Conservation (phyloP, 75 land plant species). For the Pseudotsuga menziesii region DNA sequence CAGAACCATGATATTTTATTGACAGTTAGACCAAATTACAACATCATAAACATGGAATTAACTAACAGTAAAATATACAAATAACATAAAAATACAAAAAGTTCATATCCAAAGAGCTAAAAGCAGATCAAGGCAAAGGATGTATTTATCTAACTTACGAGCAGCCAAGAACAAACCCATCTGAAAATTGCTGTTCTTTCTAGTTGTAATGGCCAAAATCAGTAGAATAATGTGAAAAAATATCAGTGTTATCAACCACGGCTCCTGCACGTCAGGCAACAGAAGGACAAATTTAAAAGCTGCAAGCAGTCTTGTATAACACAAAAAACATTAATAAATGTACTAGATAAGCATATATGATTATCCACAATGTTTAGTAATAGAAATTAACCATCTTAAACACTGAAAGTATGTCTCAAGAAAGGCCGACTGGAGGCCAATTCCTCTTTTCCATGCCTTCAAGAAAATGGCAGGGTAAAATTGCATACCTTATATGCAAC, state of each 20-base stretch:
- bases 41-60: too few species aligned
- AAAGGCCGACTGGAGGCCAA: background rate
- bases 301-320: background rate
- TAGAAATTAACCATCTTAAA: background rate
- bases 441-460: background rate
- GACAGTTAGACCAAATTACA: too few species aligned
- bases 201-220: conserved; percentile 40
- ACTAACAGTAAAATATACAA: background rate
- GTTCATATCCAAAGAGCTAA: background rate
- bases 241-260: conserved; percentile 71
- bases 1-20: too few species aligned
- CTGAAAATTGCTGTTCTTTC: conserved; percentile 65
- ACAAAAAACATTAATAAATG: background rate
- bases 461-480: background rate
- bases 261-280: conserved; percentile 45
- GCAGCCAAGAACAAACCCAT: conserved; percentile 58
- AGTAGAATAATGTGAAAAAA: conserved; percentile 57
- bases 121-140: background rate
- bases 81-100: background rate
- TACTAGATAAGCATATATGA: background rate
- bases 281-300: conserved; percentile 1
- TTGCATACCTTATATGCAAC: too few species aligned
- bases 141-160: conserved; percentile 32
- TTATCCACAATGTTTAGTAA: background rate
- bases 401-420: background rate